Evolutionary conservation across 2,329 filamentous ascomycete species (phyloP), one percentile per base, ranked within the genome.

Genomic region (Diaporthe australafricana): DNA sequence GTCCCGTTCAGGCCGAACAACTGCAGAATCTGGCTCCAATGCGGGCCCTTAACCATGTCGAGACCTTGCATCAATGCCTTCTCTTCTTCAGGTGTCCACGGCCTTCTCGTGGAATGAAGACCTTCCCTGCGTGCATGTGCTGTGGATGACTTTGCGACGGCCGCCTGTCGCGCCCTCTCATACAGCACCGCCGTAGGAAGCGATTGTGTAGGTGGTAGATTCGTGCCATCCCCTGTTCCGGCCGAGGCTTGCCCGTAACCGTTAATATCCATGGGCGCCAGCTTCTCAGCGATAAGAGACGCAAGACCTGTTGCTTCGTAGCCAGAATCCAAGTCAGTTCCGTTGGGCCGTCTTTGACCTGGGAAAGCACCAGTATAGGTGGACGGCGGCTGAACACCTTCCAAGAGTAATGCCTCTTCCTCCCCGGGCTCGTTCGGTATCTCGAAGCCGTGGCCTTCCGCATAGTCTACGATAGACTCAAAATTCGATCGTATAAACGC

Each of bases 21-120:
- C 1, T 92, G 92, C 16, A 98, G 85, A 57, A 98, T 98, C 79
- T 97, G 94, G 76, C 93, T 96, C 95, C 95, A 98, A 78, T 98
- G 94, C 22, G 95, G 95, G 0, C 95, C 95, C 79, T 95, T 95
- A 57, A 98, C 95, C 79, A 93, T 90, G 78, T 97, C 95, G 5
- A 98, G 88, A 1, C 95, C 95, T 62, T 93, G 90, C 92, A 98
- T 96, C 22, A 98, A 86, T 0, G 95, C 94, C 80, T 95, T 94
- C 79, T 98, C 95, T 81, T 98, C 95, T 74, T 96, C 94, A 5
- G 93, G 91, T 0, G 92, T 94, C 95, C 95, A 98, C 0, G 95
- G 94, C 35, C 95, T 89, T 40, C 95, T 89, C 2, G 89, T 90
- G 1, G 88, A 90, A 75, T 89, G 87, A 2, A 88, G 80, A 1